These are phyloP conservation scores for Trichoderma sp. DNA, from an alignment of 2,329 filamentous ascomycete species.

Conservation along the genomic window DNA sequence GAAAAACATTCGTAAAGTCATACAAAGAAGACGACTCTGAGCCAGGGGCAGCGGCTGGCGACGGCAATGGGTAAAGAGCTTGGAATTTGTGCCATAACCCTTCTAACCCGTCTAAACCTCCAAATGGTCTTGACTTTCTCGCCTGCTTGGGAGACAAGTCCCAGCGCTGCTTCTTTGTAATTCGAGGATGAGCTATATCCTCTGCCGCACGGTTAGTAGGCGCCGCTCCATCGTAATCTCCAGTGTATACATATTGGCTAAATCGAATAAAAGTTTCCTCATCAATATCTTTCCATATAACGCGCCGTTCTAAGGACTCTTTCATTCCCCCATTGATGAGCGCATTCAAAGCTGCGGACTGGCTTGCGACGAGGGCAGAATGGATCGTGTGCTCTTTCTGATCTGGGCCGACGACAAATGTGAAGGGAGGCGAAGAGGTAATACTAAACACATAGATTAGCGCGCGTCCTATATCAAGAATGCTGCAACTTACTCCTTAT, in stretches of 20 bases:
- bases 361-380: neutral
- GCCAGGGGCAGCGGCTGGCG: neutral
- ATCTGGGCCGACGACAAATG: neutral
- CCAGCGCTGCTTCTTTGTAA: too few species aligned
- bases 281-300: neutral
- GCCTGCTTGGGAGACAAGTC: too few species aligned
- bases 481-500: neutral
- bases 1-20: neutral
- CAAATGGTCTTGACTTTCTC: too few species aligned
- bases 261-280: constrained; percentile 5
- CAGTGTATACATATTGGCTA: neutral
- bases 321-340: constrained; percentile 3
- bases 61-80: neutral
- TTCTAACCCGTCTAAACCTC: too few species aligned
- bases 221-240: neutral
- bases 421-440: neutral
- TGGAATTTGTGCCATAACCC: neutral
- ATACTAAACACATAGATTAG: neutral
- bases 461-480: neutral
- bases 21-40: neutral
- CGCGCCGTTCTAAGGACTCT: neutral
- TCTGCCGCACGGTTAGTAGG: neutral
- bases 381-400: neutral
- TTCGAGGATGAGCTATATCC: neutral
- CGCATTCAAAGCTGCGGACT: neutral